Evolutionary conservation across 208 protist genomes (phyloP).

Genomic region (Acanthamoeba sp.): DNA sequence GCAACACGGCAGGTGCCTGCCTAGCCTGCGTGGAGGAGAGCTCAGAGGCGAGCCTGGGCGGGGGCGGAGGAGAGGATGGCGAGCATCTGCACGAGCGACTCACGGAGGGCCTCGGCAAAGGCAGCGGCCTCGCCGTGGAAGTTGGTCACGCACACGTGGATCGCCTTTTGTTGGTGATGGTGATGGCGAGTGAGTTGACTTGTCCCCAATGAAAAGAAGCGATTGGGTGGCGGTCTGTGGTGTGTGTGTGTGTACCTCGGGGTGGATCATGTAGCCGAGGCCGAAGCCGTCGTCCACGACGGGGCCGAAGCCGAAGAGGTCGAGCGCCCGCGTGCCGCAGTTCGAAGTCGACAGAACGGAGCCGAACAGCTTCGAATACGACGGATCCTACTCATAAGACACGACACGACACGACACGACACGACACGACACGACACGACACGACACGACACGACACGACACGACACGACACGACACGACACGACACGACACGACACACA

Average conservation of each 20-base stretch:
- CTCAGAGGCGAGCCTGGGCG: constrained; percentile 8
- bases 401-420: no score
- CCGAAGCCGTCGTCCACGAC: constrained; percentile 58
- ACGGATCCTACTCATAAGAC: not conserved
- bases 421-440: not conserved
- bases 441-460: no score
- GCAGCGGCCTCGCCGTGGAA: constrained; percentile 29
- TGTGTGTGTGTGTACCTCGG: not conserved
- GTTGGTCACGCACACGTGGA: constrained; percentile 21
- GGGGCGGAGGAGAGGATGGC: not conserved
- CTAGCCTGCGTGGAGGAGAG: no score
- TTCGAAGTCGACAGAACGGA: constrained; percentile 38
- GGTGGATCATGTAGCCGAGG: constrained; percentile 73
- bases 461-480: no score
- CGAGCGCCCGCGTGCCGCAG: not conserved
- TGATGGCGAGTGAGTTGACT: no score
- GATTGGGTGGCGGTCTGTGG: no score
- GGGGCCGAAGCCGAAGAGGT: constrained; percentile 72
- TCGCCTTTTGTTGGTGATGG: no score
- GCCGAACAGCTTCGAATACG: not conserved
- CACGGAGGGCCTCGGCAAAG: not conserved
- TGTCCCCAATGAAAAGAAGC: no score
- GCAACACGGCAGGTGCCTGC: no score
- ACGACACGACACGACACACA: not conserved
- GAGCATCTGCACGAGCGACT: constrained; percentile 46